Evolutionary conservation across 768 basidiomycete species (phyloP).

Genomic region (Tylopilus intermedius): DNA sequence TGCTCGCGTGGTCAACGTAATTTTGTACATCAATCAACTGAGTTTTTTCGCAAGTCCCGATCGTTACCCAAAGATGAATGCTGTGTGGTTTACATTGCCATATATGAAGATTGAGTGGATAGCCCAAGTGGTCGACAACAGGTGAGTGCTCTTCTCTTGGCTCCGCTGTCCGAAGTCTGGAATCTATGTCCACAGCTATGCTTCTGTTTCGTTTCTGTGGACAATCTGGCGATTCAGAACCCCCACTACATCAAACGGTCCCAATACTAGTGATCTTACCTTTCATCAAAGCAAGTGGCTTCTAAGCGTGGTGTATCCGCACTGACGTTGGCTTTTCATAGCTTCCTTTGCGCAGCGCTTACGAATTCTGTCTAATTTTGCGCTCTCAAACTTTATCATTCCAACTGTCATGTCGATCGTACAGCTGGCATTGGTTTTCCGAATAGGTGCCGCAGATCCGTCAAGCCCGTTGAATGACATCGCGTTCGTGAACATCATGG

Average conservation of each 20-base stretch:
- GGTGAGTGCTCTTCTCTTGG: constrained; percentile 3
- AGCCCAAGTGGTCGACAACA: constrained; percentile 25
- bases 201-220: constrained; percentile 23
- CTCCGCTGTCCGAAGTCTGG: background rate
- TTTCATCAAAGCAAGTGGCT: background rate
- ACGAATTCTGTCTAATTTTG: constrained; percentile 20
- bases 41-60: background rate
- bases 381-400: constrained; percentile 27
- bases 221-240: constrained; percentile 3
- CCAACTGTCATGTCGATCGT: constrained; percentile 24
- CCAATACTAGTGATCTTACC: background rate
- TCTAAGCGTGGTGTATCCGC: background rate
- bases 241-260: background rate
- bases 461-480: background rate
- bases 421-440: constrained; percentile 22
- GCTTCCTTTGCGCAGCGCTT: constrained; percentile 13
- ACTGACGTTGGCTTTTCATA: background rate
- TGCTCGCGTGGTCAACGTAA: constrained; percentile 14
- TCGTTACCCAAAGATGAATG: background rate
- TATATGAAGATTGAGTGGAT: constrained; percentile 30
- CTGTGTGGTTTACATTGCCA: constrained; percentile 16
- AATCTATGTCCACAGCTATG: constrained; percentile 13
- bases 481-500: constrained; percentile 2
- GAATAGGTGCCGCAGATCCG: background rate
- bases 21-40: constrained; percentile 12